Evolutionary conservation across 371 early-diverging fungal species (phyloP).

Genomic region (Furculomyces boomerangus): DNA sequence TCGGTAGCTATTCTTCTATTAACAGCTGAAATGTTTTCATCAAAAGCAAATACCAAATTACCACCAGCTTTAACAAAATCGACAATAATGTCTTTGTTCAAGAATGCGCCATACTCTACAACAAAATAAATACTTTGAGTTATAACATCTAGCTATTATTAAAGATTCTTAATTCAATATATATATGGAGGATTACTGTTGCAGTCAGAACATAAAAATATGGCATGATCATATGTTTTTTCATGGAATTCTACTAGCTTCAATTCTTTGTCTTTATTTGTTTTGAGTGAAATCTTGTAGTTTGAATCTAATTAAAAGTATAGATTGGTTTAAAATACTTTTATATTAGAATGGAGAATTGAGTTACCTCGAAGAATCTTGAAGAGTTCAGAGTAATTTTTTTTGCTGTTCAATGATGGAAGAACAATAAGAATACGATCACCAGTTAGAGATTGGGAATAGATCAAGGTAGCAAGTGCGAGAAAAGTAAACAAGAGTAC

Average conservation of each 20-base stretch:
- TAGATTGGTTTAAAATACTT: no score
- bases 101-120: conserved; percentile 19
- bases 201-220: conserved; percentile 28
- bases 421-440: neutral
- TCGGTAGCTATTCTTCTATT: conserved; percentile 67
- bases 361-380: conserved; percentile 36
- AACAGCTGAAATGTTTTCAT: conserved; percentile 32
- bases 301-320: conserved; percentile 33
- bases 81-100: conserved; percentile 39
- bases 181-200: neutral
- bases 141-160: neutral
- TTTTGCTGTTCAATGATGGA: conserved; percentile 23
- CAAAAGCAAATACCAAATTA: conserved; percentile 61
- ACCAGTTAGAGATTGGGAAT: neutral
- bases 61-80: conserved; percentile 81
- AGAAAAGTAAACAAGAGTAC: neutral
- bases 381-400: conserved; percentile 38
- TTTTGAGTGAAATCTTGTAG: conserved; percentile 32
- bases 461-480: neutral
- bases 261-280: conserved; percentile 22
- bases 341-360: neutral
- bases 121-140: neutral
- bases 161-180: neutral
- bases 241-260: conserved; percentile 30
- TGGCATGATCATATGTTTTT: conserved; percentile 42